Base-by-base conservation (phyloP, 139 green algal species). In the Diplosphaera chodatii region DNA sequence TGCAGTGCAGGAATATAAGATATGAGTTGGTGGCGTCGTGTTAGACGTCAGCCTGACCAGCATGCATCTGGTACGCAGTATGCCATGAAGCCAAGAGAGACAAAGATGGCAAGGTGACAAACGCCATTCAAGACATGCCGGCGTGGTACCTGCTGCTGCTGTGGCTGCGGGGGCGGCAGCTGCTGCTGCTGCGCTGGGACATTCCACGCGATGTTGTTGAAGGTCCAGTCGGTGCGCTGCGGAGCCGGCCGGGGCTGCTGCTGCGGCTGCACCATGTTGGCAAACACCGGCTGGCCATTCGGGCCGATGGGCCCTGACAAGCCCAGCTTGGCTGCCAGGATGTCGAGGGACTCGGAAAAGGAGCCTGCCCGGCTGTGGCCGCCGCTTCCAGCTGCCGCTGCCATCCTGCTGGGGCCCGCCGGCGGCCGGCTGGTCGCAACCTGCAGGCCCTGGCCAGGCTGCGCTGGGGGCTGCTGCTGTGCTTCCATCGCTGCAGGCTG, bases 1-100 rank as follows among this genome's bases (percentile, higher is more conserved):
- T 74, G 70, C 67, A 41, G 27, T 31, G 32, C 4, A 37, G 27
- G 69, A 69, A 37, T 76, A 70, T 0, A 10, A 70, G 28, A 55
- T 41, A 48, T 25, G 28, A 41, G 13, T 23, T 40, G 55, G 55
- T 67, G 69, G 22, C 66, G 40, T 48, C 66, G n/a, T n/a, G n/a
- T n/a, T n/a, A n/a, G n/a, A n/a, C n/a, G n/a, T n/a, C n/a, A n/a
- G n/a, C n/a, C n/a, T n/a, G n/a, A n/a, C n/a, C n/a, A n/a, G n/a
- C n/a, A n/a, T n/a, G n/a, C n/a, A n/a, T n/a, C n/a, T n/a, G n/a
- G n/a, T n/a, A n/a, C n/a, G n/a, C n/a, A n/a, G n/a, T n/a, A n/a
- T n/a, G n/a, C n/a, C n/a, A n/a, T n/a, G n/a, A n/a, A n/a, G n/a
- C n/a, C n/a, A n/a, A n/a, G n/a, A n/a, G n/a, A n/a, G n/a, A n/a